Evolutionary conservation across 2,329 filamentous ascomycete genomes (phyloP), one percentile per base, ranked within the genome.

Genomic region (Fusarium hainanense): DNA sequence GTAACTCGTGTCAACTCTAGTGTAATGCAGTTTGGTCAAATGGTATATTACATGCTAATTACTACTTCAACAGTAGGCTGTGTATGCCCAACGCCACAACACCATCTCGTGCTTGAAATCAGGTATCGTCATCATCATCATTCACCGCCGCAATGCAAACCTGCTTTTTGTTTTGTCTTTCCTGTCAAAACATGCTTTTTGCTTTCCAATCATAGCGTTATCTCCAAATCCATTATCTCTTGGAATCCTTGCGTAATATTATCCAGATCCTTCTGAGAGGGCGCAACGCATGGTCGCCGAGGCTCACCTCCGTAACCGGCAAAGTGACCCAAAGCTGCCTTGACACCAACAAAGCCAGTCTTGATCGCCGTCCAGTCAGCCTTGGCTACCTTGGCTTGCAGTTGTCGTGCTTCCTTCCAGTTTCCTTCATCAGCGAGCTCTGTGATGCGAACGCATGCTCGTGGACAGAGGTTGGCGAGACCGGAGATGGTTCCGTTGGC

Each of bases 341-440:
- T 85, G 62, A 85, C 82, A 32, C 83, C 83, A 6, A 82, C 81
- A 66, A 85, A 84, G 6, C 83, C 83, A n/a, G 81, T 83, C 74
- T 79, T 79, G 67, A 84, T 85, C 56, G 82, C 82, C 44, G 80
- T 66, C 82, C 86, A 80, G 77, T 84, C 78, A 58, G 81, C 76
- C 72, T 80, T 75, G 74, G 87, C 79, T 63, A 86, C 74, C 70
- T 81, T 68, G 11, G 79, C 78, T 69, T 82, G 81, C 63, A 82
- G 69, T 30, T 75, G 69, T 30, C 78, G 72, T 21, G 80, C 81
- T 58, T 80, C 77, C 54, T 70, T 66, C 55, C 80, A 72, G 59
- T 68, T 68, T 7, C 78, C 79, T 30, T 76, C 63, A 18, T 78
- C 75, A 41, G 78, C 79, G 23, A 82, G 73, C 49, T 75, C 61